Evolutionary conservation across 768 basidiomycete genomes (phyloP).

Genomic region (Suillus plorans): DNA sequence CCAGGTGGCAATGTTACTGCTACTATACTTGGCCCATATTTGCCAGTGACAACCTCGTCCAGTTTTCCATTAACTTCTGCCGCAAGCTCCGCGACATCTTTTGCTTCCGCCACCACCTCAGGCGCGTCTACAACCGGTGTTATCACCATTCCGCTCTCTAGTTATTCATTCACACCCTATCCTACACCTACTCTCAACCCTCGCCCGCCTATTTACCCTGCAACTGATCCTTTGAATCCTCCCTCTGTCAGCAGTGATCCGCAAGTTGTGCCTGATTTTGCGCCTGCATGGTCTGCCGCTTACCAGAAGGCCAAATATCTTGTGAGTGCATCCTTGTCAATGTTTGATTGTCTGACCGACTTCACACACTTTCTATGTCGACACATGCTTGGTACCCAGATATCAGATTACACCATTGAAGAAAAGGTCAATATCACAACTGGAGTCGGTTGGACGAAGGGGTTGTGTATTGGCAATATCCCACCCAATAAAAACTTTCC

Average conservation of each 20-base stretch:
- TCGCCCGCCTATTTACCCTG: slow-evolving; percentile 48
- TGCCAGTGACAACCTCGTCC: not conserved
- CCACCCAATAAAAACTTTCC: slow-evolving; percentile 44
- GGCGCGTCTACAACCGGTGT: slow-evolving; percentile 19
- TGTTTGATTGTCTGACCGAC: not conserved
- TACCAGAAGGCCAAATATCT: slow-evolving; percentile 54
- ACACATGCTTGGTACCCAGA: slow-evolving; percentile 23
- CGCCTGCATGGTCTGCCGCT: slow-evolving; percentile 49
- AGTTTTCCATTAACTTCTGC: not conserved
- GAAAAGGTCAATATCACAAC: slow-evolving; percentile 28
- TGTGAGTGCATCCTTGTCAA: slow-evolving; percentile 29
- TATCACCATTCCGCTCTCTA: slow-evolving; percentile 33
- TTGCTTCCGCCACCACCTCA: slow-evolving; percentile 3
- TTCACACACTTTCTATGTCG: not conserved
- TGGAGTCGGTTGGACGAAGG: slow-evolving; percentile 31
- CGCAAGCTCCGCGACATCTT: not conserved
- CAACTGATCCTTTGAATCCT: slow-evolving; percentile 49
- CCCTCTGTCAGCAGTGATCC: slow-evolving; percentile 44
- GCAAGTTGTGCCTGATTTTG: slow-evolving; percentile 38
- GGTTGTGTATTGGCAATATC: slow-evolving; percentile 68
- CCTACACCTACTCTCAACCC: slow-evolving; percentile 53
- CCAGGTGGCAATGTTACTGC: too few species aligned
- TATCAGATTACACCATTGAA: slow-evolving; percentile 34
- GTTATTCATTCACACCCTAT: slow-evolving; percentile 51
- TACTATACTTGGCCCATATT: not conserved